A percentile compares a stretch with the other conserved stretches of the same genome.
These are phyloP conservation scores for Singerocomus rubriflavus DNA, from an alignment of 1,284 basidiomycete species.

Conservation along the genomic window DNA sequence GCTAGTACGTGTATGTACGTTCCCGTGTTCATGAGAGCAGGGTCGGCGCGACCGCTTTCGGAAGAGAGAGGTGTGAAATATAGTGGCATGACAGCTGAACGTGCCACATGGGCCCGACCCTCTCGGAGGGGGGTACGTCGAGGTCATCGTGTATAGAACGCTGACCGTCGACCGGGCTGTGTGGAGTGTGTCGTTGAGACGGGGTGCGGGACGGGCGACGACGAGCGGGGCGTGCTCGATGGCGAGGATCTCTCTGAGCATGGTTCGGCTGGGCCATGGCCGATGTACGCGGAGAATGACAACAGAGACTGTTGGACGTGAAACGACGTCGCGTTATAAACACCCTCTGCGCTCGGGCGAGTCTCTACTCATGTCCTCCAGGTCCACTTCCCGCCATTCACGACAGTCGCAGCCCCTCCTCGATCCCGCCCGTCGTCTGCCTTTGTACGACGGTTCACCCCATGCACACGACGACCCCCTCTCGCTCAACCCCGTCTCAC, in stretches of 20 bases:
- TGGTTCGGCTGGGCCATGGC: conserved; percentile 19
- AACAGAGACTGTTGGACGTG: conserved; percentile 18
- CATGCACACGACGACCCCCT: neutral
- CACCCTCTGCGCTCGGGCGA: conserved; percentile 5
- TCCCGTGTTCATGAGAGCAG: too few species aligned
- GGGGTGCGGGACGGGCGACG: neutral
- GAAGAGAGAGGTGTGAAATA: too few species aligned
- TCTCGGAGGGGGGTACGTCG: neutral
- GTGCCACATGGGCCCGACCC: neutral
- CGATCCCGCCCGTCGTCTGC: neutral
- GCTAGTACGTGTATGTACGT: too few species aligned
- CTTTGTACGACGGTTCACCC: conserved; percentile 6
- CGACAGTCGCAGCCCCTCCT: conserved; percentile 22
- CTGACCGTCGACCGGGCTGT: too few species aligned
- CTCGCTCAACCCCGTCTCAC: conserved; percentile 45
- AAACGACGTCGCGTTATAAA: conserved; percentile 27
- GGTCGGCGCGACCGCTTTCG: too few species aligned
- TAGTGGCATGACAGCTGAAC: too few species aligned
- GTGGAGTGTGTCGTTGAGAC: too few species aligned
- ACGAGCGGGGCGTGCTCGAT: too few species aligned
- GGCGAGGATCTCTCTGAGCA: neutral
- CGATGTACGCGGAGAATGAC: conserved; percentile 35
- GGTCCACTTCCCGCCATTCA: neutral
- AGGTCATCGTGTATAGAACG: too few species aligned
- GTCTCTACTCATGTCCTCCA: conserved; percentile 20